Evolutionary conservation across 2,329 filamentous ascomycete species (phyloP), one percentile per base, ranked within the genome.

Genomic region (Mycosphaerella arachidis): DNA sequence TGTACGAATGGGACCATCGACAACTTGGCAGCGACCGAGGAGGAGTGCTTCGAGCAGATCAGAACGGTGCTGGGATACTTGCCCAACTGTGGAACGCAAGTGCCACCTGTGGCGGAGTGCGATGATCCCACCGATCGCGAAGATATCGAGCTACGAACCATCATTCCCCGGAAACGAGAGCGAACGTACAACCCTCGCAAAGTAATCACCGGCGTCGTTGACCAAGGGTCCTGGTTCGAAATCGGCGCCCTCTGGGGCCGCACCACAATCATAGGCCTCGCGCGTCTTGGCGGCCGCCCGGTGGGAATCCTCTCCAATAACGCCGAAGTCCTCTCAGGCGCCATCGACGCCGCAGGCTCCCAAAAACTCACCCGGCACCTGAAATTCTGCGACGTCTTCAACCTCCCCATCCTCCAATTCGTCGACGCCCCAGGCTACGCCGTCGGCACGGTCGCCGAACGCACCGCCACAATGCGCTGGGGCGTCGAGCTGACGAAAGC

Each of bases 1-100:
- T 86, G 84, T 65, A 83, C 82, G 0, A 88, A 88, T 60, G 85
- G 85, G 0, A 88, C 85, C 0, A 86, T 87, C 53, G 85, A 88
- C 61, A 88, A 87, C 56, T 74, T 86, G 2, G 85, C 85, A 0
- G 75, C 78, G 4, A 80, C 84, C 60, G 85, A 88, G 69, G 76
- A 76, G n/a, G 83, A 81, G 43, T 86, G 84, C 62, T 87, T 86
- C 60, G 79, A 83, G 65, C 85, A 88, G 68, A 68, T 88, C 4
- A 75, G 83, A 1, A 82, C 77, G 0, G 79, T 87, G 0, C 68
- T 87, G 20, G 73, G 77, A 27, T 87, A 82, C 63, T 72, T 87
- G 1, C 85, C 85, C 1, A 82, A 85, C 62, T 82, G 76, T 33
- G 85, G 84, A 0, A 78, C 76, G 2, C 77, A 82, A 33, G 69